Evolutionary conservation across 768 basidiomycete genomes (phyloP).

Genomic region (Cystofilobasidium bisporidii): DNA sequence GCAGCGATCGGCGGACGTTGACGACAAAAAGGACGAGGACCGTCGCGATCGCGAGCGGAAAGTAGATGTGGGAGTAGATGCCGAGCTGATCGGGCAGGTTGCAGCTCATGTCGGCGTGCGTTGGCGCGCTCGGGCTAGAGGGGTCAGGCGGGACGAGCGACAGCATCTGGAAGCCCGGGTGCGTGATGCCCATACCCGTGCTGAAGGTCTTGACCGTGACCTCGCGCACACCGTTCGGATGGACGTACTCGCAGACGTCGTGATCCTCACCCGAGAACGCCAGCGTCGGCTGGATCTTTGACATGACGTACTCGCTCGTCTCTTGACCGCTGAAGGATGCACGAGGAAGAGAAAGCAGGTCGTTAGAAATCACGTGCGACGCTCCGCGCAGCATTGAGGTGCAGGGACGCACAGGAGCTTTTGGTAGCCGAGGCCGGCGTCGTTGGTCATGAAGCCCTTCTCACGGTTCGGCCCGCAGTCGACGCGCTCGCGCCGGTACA

Average conservation of each 20-base stretch:
- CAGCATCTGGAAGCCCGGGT: conserved; percentile 82
- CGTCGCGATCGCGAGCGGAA: conserved; percentile 49
- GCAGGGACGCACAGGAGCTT: conserved; percentile 50
- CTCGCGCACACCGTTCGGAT: conserved; percentile 53
- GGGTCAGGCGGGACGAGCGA: conserved; percentile 51
- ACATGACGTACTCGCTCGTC: conserved; percentile 58
- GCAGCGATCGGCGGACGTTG: conserved; percentile 20
- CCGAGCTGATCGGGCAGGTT: conserved; percentile 72
- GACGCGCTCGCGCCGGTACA: conserved; percentile 58
- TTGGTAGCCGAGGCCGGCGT: conserved; percentile 64
- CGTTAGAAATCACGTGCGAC: neutral
- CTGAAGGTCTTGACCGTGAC: conserved; percentile 82
- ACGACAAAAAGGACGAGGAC: conserved; percentile 41
- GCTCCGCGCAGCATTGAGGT: neutral
- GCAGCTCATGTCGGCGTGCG: conserved; percentile 59
- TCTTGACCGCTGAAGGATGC: conserved; percentile 44
- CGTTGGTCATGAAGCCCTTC: conserved; percentile 57
- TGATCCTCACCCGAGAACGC: conserved; percentile 90
- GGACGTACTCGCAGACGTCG: conserved; percentile 78
- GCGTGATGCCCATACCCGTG: conserved; percentile 73
- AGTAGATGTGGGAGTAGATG: conserved; percentile 61
- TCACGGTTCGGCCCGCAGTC: conserved; percentile 69
- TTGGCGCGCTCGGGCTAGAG: conserved; percentile 34
- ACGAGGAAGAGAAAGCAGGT: neutral
- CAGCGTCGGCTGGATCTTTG: conserved; percentile 54